These are phyloP conservation scores for Mortierella hygrophila DNA, from an alignment of 192 early-diverging fungal genomes.

Conservation along the genomic window DNA sequence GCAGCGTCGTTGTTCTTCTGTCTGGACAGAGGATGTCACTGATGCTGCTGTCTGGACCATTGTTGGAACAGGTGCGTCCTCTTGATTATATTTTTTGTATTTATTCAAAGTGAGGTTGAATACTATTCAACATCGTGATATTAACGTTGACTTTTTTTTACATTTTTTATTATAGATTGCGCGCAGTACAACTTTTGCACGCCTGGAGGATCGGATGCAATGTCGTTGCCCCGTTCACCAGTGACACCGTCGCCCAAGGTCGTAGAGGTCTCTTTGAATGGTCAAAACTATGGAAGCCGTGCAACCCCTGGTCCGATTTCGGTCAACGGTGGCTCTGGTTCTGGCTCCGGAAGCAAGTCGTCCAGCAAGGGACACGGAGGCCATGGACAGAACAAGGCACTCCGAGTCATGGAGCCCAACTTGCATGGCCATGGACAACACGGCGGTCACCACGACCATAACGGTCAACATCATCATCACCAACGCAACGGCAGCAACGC, in stretches of 20 bases:
- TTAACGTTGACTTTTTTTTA: neutral
- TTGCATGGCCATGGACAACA: conserved; percentile 3
- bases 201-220: conserved; percentile 54
- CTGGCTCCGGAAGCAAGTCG: conserved; percentile 5
- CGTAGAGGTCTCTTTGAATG: conserved; percentile 30
- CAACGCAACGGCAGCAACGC: conserved; percentile 33
- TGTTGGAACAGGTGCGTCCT: conserved; percentile 79
- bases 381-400: conserved; percentile 26
- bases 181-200: conserved; percentile 68
- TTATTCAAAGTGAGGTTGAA: neutral
- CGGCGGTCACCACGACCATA: conserved; percentile 12
- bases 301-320: conserved; percentile 28
- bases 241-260: conserved; percentile 44
- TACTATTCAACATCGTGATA: conserved; percentile 8
- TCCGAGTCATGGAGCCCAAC: conserved; percentile 24
- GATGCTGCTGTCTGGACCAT: conserved; percentile 95
- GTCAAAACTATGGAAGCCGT: conserved; percentile 14
- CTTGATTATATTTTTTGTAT: conserved; percentile 57
- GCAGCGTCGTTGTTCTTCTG: conserved; percentile 52
- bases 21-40: conserved; percentile 86
- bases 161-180: conserved; percentile 53
- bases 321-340: conserved; percentile 20
- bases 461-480: conserved; percentile 5
- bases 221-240: conserved; percentile 51
- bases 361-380: conserved; percentile 18